Base-by-base conservation (phyloP, 1,284 basidiomycete species). In the Ganoderma lingzhi region DNA sequence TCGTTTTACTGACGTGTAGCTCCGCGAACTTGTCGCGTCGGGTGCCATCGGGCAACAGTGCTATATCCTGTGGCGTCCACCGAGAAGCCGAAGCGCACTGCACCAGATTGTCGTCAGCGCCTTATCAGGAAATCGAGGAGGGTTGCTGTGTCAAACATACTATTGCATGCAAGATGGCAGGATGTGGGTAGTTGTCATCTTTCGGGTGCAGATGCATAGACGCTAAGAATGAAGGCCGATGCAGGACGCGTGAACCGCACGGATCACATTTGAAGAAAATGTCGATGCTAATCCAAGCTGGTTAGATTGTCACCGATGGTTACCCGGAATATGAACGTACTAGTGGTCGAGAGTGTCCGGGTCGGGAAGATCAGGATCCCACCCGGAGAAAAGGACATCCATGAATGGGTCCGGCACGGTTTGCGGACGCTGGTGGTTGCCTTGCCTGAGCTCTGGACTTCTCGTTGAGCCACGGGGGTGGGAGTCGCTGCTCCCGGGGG, bases 61-160 rank as follows among this genome's bases (percentile, higher is more conserved):
- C 83, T 32, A 90, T 85, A 74, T 89, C 88, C 64, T 89, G 88
- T 3, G 92, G 87, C 28, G 92, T 89, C 90, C 93, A 94, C 37
- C 93, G 88, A 44, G 93, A 94, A 19, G 93, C 90, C 56, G 90
- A 90, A n/a, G 94, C 93, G 76, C 94, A 95, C 92, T 94, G 69
- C 19, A 71, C 72, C 58, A 70, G 66, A 45, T 64, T 62, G 67
- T 67, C 58, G 71, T 42, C 28, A 53, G 32, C 63, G 55, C n/a
- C 41, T 61, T 39, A 56, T 51, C n/a, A 48, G 30, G 59, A 23
- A 12, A 28, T 65, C 45, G 35, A 60, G 15, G n/a, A 10, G 62
- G 23, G 23, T 35, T 42, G 35, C 67, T 63, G 51, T 10, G 44
- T 17, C 39, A 28, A 55, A 74, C 78, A 76, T 70, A 87, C 92